A percentile compares a stretch with the other conserved stretches of the same genome.
These are phyloP conservation scores for Teratosphaeria epicoccoides DNA, from an alignment of 2,329 filamentous ascomycete species.

Conservation along the genomic window DNA sequence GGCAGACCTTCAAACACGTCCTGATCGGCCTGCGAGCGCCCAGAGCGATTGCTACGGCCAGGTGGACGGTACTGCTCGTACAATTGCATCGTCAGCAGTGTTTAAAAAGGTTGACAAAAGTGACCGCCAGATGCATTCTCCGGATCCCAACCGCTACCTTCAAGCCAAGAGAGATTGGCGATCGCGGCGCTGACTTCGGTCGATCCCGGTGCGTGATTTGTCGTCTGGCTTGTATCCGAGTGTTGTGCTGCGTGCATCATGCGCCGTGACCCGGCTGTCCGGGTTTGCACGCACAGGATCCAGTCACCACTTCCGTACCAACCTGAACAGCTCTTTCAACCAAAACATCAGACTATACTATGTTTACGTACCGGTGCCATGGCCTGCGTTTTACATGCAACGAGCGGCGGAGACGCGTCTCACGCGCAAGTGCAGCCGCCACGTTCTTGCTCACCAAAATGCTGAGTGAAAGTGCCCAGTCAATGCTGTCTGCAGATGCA, in stretches of 20 bases:
- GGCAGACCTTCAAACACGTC: slow-evolving; percentile 66
- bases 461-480: not conserved
- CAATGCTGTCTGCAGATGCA: not conserved
- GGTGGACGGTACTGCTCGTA: slow-evolving; percentile 43
- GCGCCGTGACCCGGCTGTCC: not conserved
- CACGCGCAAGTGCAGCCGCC: not conserved
- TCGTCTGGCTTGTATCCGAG: not conserved
- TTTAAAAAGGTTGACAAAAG: not conserved
- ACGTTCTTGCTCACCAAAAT: not conserved
- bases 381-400: not conserved
- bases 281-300: not conserved
- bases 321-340: not conserved
- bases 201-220: not conserved
- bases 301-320: not conserved
- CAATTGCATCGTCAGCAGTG: slow-evolving; percentile 10
- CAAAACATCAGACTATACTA: not conserved
- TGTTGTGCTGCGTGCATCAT: no score
- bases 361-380: not conserved
- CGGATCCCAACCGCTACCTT: not conserved
- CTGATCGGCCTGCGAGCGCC: slow-evolving; percentile 46
- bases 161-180: not conserved
- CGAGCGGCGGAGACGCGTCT: not conserved
- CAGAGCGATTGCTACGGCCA: slow-evolving; percentile 41
- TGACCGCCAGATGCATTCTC: not conserved
- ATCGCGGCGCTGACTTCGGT: not conserved